These are phyloP conservation scores for Catenaria anguillulae DNA, from an alignment of 371 early-diverging fungal genomes.

Conservation along the genomic window DNA sequence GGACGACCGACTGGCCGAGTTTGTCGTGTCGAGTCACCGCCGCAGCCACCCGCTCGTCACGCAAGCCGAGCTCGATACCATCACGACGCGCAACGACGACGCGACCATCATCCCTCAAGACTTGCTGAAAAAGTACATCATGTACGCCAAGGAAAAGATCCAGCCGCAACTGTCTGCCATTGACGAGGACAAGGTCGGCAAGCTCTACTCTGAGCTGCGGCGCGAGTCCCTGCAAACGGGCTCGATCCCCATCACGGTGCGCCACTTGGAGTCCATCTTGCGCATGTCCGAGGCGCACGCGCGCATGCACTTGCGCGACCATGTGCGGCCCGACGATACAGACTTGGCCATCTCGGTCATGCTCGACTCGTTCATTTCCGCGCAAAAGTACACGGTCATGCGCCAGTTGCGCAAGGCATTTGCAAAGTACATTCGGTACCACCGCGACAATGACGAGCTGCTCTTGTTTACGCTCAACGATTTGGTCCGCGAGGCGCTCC, in stretches of 20 bases:
- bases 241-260: constrained; percentile 95
- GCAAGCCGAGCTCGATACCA: constrained; percentile 18
- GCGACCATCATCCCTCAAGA: constrained; percentile 55
- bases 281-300: constrained; percentile 97
- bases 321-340: constrained; percentile 83
- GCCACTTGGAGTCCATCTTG: constrained; percentile 97
- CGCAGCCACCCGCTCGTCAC: constrained; percentile 60
- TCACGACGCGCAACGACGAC: constrained; percentile 16
- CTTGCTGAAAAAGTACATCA: constrained; percentile 89
- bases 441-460: constrained; percentile 66
- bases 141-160: constrained; percentile 85
- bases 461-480: constrained; percentile 54
- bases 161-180: constrained; percentile 73
- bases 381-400: constrained; percentile 94
- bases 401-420: constrained; percentile 59
- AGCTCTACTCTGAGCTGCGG: constrained; percentile 84
- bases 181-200: constrained; percentile 73
- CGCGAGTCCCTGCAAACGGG: constrained; percentile 76
- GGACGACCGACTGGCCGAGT: constrained; percentile 86
- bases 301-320: constrained; percentile 91
- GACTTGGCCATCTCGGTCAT: constrained; percentile 91
- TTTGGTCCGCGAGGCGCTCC: constrained; percentile 56
- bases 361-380: constrained; percentile 85
- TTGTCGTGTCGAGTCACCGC: constrained; percentile 86
- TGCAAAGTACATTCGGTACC: constrained; percentile 61